Percentiles rank a stretch among this genome's conserved stretches.
Conservation (phyloP, 1,284 basidiomycete species). For the Leccinum griseonigrum region DNA sequence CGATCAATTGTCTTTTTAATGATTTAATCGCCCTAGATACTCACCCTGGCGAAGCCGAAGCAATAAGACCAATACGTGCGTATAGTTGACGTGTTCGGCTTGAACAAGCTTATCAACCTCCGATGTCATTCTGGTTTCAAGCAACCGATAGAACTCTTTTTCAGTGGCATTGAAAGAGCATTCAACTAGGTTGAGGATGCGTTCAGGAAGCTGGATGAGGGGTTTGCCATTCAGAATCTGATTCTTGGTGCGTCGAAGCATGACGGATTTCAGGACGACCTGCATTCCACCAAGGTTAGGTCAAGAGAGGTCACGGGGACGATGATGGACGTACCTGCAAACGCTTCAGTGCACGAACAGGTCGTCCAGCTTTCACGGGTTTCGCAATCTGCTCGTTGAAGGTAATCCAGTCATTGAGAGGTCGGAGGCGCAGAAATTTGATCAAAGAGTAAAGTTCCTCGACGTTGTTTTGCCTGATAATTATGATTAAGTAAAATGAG, state of each 20-base stretch:
- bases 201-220: constrained; percentile 80
- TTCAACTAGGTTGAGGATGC: constrained; percentile 70
- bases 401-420: constrained; percentile 75
- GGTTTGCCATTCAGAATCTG: constrained; percentile 82
- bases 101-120: constrained; percentile 73
- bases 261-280: constrained; percentile 82
- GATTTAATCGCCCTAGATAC: constrained; percentile 12
- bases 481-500: not conserved
- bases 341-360: constrained; percentile 78
- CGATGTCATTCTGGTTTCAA: constrained; percentile 73
- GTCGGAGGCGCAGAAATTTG: constrained; percentile 84
- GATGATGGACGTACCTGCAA: constrained; percentile 55
- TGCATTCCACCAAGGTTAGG: constrained; percentile 24
- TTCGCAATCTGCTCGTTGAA: constrained; percentile 82
- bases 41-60: constrained; percentile 86
- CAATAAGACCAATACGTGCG: constrained; percentile 81
- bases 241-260: constrained; percentile 90
- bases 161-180: constrained; percentile 77
- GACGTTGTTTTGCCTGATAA: constrained; percentile 75
- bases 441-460: constrained; percentile 89
- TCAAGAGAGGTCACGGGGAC: not conserved
- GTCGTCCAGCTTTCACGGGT: constrained; percentile 73
- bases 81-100: constrained; percentile 67
- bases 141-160: constrained; percentile 75
- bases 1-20: not conserved